Base-by-base conservation (phyloP, 371 early-diverging fungal genomes). In the Sporodiniella umbellata region DNA sequence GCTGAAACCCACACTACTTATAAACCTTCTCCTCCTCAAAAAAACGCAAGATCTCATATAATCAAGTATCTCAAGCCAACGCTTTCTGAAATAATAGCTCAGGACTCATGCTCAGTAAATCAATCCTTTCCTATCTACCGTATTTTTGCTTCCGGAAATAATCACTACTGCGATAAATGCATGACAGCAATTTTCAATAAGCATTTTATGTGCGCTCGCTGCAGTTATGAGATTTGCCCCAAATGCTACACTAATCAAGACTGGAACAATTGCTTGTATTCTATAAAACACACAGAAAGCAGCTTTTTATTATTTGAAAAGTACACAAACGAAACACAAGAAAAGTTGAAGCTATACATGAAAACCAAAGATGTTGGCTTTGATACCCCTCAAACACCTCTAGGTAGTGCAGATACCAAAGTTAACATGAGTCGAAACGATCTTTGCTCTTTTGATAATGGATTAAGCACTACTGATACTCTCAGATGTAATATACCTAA, bases 191-290 rank as follows among this genome's bases (percentile, higher is more conserved):
- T 79, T 2, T 55, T 80, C 25, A 72, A 68, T 22, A 47, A 61
- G 3, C 78, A 76, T 51, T 84, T 63, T 54, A 45, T 70, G 28
- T 89, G 90, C 53, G 37, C 58, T 22, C 23, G 58, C 33, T 86
- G 86, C 37, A 77, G 69, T 7, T n/a, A 47, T 3, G 87, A 86
- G 31, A 4, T 83, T 4, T 89, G 90, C 48, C 14, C 60, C 3
- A 56, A 47, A 4, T 89, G 90, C 50, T 74, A 56, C 43, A 17
- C 21, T 54, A 68, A 49, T 35, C 47, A 14, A 33, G 56, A 44
- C 45, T 54, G 28, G 18, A 23, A 21, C 39, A 33, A 39, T 14
- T 68, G 67, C 45, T 51, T 52, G 7, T 48, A 51, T 35, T 12
- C 22, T 1, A 42, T 55, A 12, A 5, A 0, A 6, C 80, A 79